Conservation (phyloP, 108 stramenopile genomes). For the Fragilaria crotonensis region DNA sequence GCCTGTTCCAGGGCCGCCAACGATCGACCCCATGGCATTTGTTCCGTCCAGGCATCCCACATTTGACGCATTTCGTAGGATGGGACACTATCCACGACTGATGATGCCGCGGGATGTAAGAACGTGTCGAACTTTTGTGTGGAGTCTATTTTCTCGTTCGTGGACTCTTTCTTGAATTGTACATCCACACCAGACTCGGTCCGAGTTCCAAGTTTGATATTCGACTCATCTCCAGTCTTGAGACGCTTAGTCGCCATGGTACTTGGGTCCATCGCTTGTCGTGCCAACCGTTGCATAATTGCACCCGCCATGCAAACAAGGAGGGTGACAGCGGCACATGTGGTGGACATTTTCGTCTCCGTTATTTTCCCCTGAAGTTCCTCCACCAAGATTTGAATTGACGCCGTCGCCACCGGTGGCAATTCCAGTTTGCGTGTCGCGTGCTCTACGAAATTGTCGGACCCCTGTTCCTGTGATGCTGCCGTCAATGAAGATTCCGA, state of each 20-base stretch:
- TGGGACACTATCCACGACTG: constrained; percentile 14
- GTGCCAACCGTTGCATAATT: constrained; percentile 42
- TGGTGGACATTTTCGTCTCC: constrained; percentile 27
- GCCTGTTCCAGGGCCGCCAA: constrained; percentile 32
- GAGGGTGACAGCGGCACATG: constrained; percentile 35
- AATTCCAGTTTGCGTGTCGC: constrained; percentile 32
- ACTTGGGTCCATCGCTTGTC: constrained; percentile 17
- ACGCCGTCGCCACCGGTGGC: constrained; percentile 43
- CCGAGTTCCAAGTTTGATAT: constrained; percentile 1
- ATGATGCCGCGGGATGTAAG: constrained; percentile 18
- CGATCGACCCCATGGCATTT: constrained; percentile 39
- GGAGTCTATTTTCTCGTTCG: not conserved
- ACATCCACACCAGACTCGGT: not conserved
- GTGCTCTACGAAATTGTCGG: constrained; percentile 42
- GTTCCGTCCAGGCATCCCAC: constrained; percentile 55
- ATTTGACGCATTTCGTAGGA: constrained; percentile 35
- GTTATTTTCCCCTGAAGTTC: constrained; percentile 9
- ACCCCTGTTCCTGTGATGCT: not conserved
- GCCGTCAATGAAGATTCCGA: not conserved
- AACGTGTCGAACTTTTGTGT: constrained; percentile 29
- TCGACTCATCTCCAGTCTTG: not conserved
- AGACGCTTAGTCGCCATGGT: constrained; percentile 2
- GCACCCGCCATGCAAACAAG: constrained; percentile 40
- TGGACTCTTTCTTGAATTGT: not conserved
- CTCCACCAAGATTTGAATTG: constrained; percentile 31